Evolutionary conservation across 139 green algal species (phyloP), one percentile per base, ranked within the genome.

Genomic region (Limnomonas spitsbergensis): DNA sequence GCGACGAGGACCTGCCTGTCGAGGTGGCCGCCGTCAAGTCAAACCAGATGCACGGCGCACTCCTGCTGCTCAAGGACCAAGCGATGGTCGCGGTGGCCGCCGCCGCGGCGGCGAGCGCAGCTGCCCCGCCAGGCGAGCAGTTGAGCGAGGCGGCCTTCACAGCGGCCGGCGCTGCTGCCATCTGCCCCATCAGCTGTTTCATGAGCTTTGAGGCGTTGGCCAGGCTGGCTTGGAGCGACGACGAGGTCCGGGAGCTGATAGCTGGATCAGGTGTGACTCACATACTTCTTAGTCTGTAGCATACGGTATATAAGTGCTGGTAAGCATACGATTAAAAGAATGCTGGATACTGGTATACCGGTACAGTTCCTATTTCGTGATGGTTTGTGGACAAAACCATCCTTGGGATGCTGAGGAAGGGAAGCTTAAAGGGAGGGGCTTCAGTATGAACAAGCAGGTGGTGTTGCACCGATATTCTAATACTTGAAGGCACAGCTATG

Each of bases 191-290:
- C 36, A 42, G 35, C 14, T 74, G 9, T 47, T 26, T 32, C 7
- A 7, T 74, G 4, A 39, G 24, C n/a, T 76, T 93, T 36, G 89
- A 93, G 66, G 70, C 83, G 1, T 53, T 93, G 26, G 88, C 88
- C 0, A 77, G 86, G 1, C 83, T 93, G 31, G 78, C 78, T 7
- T 93, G 89, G 89, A 89, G 73, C 52, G 89, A 93, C 69, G 89
- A 93, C 61, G 83, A 73, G 2, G 81, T 87, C 29, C 38, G 86
- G 4, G 54, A 80, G 71, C 61, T 81, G 70, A 78, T 84, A 34
- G 68, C 27, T 20, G 34, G 56, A 39, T 38, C 66, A 56, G 68
- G 71, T 42, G 79, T 61, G 47, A 61, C 14, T 61, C 47, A 61
- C n/a, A n/a, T n/a, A n/a, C n/a, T n/a, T n/a, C n/a, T n/a, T n/a